A percentile compares a stretch with the other conserved stretches of the same genome.
These are phyloP conservation scores for Elaeis oleifera DNA, from an alignment of 202 grass and related monocot species.

Conservation along the genomic window DNA sequence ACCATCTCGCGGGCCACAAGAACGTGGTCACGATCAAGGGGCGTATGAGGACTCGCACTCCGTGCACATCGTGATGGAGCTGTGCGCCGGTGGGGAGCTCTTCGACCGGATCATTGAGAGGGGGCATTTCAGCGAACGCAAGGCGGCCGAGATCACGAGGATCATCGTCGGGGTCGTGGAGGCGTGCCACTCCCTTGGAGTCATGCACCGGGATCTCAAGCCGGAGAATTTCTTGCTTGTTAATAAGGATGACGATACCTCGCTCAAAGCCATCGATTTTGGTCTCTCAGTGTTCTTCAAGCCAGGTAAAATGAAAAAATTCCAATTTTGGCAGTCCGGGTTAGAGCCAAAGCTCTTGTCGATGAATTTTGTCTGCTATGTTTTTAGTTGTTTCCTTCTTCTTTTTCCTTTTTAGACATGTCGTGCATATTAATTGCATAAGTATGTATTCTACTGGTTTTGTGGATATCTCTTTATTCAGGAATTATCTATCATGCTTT, in stretches of 20 bases:
- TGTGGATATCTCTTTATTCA: too few relatives aligned
- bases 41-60: slow-evolving; percentile 75
- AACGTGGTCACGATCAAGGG: slow-evolving; percentile 89
- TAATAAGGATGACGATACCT: slow-evolving; percentile 68
- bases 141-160: slow-evolving; percentile 69
- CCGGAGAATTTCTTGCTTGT: slow-evolving; percentile 78
- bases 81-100: slow-evolving; percentile 8
- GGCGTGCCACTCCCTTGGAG: slow-evolving; percentile 80
- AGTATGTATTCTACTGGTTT: too few relatives aligned
- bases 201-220: slow-evolving; percentile 92
- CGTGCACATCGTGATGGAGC: slow-evolving; percentile 57
- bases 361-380: slow-evolving; percentile 4
- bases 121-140: slow-evolving; percentile 78
- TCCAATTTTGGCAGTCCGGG: too few relatives aligned
- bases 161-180: slow-evolving; percentile 82
- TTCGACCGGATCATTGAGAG: slow-evolving; percentile 36
- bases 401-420: too few relatives aligned
- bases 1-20: slow-evolving; percentile 68
- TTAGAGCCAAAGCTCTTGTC: neutral
- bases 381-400: too few relatives aligned
- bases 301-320: slow-evolving; percentile 35
- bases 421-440: too few relatives aligned
- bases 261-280: slow-evolving; percentile 91
- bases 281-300: slow-evolving; percentile 92
- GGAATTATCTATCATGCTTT: too few relatives aligned